These are phyloP conservation scores for Bjerkandera adusta DNA, from an alignment of 1,284 basidiomycete species.

Conservation along the genomic window DNA sequence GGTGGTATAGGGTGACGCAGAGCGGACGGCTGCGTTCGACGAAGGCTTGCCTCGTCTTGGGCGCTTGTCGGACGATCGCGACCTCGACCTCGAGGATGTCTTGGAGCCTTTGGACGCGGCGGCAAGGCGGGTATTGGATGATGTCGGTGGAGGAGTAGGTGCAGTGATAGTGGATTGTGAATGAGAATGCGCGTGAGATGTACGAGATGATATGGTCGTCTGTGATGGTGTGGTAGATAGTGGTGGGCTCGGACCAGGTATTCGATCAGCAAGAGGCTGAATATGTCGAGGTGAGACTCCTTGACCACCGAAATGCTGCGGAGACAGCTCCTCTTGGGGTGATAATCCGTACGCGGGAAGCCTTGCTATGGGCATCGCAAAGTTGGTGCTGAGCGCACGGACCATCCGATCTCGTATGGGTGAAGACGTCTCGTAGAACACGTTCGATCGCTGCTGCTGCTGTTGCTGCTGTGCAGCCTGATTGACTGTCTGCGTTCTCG, in stretches of 20 bases:
- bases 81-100: slow-evolving; percentile 15
- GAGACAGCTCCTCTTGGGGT: not conserved
- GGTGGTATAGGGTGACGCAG: slow-evolving; percentile 12
- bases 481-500: slow-evolving; percentile 19
- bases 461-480: too few species aligned
- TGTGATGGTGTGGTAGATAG: slow-evolving; percentile 14
- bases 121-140: slow-evolving; percentile 2
- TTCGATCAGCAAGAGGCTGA: not conserved
- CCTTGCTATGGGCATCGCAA: slow-evolving; percentile 16
- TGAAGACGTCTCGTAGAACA: slow-evolving; percentile 29
- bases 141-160: slow-evolving; percentile 30
- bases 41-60: not conserved
- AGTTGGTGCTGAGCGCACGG: slow-evolving; percentile 12
- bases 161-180: slow-evolving; percentile 35
- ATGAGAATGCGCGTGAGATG: slow-evolving; percentile 31
- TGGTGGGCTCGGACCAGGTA: slow-evolving; percentile 6
- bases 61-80: slow-evolving; percentile 8
- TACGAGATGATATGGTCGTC: slow-evolving; percentile 6
- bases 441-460: slow-evolving; percentile 20
- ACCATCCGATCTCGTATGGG: slow-evolving; percentile 24
- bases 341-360: slow-evolving; percentile 17
- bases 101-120: slow-evolving; percentile 2
- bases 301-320: not conserved
- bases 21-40: not conserved
- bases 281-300: slow-evolving; percentile 6